Evolutionary conservation across 192 early-diverging fungal genomes (phyloP).

Genomic region (Coemansia sp.): DNA sequence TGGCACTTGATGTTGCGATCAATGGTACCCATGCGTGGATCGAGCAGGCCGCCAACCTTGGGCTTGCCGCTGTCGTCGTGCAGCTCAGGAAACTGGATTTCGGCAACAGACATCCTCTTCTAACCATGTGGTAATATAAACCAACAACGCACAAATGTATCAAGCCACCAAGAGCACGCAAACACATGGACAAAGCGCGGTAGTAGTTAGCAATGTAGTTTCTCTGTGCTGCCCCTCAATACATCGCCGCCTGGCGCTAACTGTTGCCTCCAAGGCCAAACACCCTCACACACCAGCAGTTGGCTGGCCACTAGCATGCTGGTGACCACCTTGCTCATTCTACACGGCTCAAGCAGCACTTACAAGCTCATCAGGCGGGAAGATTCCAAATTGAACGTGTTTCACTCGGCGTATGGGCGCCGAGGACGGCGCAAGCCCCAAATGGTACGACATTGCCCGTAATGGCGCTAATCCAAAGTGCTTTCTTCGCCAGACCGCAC

Average conservation of each 20-base stretch:
- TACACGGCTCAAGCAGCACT: slow-evolving; percentile 17
- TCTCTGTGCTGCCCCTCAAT: not conserved
- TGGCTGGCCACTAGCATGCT: too few relatives aligned
- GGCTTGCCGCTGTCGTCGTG: slow-evolving; percentile 81
- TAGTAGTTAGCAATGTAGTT: not conserved
- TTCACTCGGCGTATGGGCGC: slow-evolving; percentile 71
- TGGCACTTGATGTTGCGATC: slow-evolving; percentile 96
- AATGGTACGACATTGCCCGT: slow-evolving; percentile 38
- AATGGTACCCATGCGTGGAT: slow-evolving; percentile 94
- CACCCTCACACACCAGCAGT: not conserved
- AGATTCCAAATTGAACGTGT: slow-evolving; percentile 91
- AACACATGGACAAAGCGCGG: not conserved
- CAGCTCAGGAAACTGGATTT: slow-evolving; percentile 86
- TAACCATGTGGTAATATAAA: slow-evolving; percentile 46
- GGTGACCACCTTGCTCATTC: too few relatives aligned
- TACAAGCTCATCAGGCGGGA: slow-evolving; percentile 97
- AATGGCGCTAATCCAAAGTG: too few relatives aligned
- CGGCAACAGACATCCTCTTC: slow-evolving; percentile 95
- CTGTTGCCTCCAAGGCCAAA: too few relatives aligned
- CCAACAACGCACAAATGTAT: too few relatives aligned
- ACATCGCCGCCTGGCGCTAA: too few relatives aligned
- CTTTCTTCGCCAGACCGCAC: too few relatives aligned
- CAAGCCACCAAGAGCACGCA: not conserved
- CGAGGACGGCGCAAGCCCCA: slow-evolving; percentile 41
- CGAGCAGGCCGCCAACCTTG: slow-evolving; percentile 81